Evolutionary conservation across 495 filamentous ascomycete species (phyloP), one percentile per base, ranked within the genome.

Genomic region (Penicillium angulare): DNA sequence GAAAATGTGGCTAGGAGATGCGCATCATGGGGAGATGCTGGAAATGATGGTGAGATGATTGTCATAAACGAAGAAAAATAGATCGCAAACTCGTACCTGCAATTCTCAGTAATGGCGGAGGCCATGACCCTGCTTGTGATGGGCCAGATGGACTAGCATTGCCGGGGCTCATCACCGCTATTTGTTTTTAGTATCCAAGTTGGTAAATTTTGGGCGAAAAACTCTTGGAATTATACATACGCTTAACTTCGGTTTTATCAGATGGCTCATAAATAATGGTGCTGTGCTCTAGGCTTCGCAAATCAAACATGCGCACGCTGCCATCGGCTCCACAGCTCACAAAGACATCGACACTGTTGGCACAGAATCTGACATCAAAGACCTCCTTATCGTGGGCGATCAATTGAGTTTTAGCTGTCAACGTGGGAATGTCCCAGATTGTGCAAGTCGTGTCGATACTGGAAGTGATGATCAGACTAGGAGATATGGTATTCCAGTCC

Each of bases 381-480:
- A 99, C 93, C 69, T 99, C 93, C 67, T 97, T 97, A 70, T 99
- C 93, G 61, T 99, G 93, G 20, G 93, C 93, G 68, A 99, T 99
- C 12, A 99, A 72, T 67, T 99, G 93, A 2, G 93, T 99, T 69
- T 99, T 99, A 12, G 93, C 93, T 1, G 93, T 99, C 52, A 99
- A 73, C 3, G 93, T 96, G 2, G 93, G 93, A 23, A 99, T 99
- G 61, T 99, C 93, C 93, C 93, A 99, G 49, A 99, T 97, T n/a
- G 93, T 99, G 71, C 93, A 99, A 1, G 93, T 99, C 0, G 93
- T 99, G 65, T 99, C 93, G 53, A 99, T 99, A 65, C 92, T 97
- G 3, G 89, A 95, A 0, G 93, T 99, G 53, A 99, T 99, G 60
- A 99, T 99, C 32, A 97, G 72, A 64, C 91, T 96, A 3, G 93